Evolutionary conservation across 768 basidiomycete genomes (phyloP), one percentile per base, ranked within the genome.

Genomic region (Mycena galopus): DNA sequence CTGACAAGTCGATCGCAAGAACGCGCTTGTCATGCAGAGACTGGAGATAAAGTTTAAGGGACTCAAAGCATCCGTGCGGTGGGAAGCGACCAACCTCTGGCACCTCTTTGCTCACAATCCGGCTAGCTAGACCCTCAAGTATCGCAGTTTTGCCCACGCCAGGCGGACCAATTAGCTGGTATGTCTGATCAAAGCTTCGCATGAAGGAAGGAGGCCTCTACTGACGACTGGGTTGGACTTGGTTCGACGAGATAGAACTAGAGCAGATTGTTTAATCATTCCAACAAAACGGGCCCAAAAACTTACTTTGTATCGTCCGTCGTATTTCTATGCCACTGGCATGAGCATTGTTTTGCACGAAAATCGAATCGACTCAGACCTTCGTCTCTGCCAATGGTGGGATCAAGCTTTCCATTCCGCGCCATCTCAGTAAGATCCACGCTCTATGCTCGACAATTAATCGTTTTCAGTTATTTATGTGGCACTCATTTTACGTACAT

Each of bases 111-210:
- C 93, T 89, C 0, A 97, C 91, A 63, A 97, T 96, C 27, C 96
- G 86, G 75, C 89, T 93, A 0, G 96, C 96, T 19, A 98, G 87
- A 3, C 96, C 96, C 82, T 97, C 96, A 16, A 97, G 80, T 62
- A 97, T 96, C 0, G 96, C 95, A 0, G 96, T 97, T 83, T 98
- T 98, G 0, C 96, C 96, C 16, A 96, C 95, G 69, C 96, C 96
- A 3, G 96, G 94, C 29, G 94, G 92, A 8, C 94, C 93, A 65
- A 95, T 93, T 56, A 94, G 87, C 92, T 93, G 69, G n/a, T 11
- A 10, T 17, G 50, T 10, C 21, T 47, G 6, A 25, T 61, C 25
- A 51, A 25, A 30, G 3, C 10, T 23, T 51, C 30, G 25, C 16
- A 23, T 17, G 9, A 63, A n/a, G 3, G n/a, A 56, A 47, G 4